These are phyloP conservation scores for Phytopythium cucurbitacearum DNA, from an alignment of 352 stramenopile genomes.

Conservation along the genomic window DNA sequence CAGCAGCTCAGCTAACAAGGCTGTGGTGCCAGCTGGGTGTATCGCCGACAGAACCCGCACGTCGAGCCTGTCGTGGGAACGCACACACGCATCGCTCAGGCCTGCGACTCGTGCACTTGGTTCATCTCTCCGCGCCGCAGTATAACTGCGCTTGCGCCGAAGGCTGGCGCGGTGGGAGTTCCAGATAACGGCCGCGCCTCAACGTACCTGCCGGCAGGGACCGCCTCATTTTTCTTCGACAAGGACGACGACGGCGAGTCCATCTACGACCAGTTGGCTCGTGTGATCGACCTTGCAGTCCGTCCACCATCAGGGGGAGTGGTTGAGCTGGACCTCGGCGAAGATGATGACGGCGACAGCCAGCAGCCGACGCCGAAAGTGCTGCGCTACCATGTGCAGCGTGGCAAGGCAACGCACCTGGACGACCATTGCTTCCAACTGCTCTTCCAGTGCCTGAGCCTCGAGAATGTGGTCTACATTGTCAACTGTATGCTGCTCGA, in stretches of 20 bases:
- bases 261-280: conserved; percentile 1
- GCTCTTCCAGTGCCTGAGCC: conserved; percentile 77
- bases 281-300: conserved; percentile 1
- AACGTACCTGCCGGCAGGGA: background rate
- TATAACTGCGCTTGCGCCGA: background rate
- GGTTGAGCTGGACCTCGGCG: conserved; percentile 1
- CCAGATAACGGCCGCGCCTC: conserved; percentile 7
- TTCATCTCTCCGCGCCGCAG: conserved; percentile 47
- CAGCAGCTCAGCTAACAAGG: background rate
- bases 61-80: conserved; percentile 22
- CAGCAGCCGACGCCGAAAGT: background rate
- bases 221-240: too few species aligned
- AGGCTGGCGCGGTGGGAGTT: too few species aligned
- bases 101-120: conserved; percentile 41
- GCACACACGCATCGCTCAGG: conserved; percentile 41
- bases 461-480: conserved; percentile 78
- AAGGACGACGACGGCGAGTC: background rate
- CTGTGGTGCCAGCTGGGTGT: conserved; percentile 43
- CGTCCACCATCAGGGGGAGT: background rate
- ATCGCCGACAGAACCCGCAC: conserved; percentile 30
- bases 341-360: background rate
- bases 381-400: conserved; percentile 52
- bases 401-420: conserved; percentile 50
- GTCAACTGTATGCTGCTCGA: conserved; percentile 82
- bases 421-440: conserved; percentile 80